These are phyloP conservation scores for Moringa oleifera DNA, from an alignment of 345 rosid species.

Conservation along the genomic window DNA sequence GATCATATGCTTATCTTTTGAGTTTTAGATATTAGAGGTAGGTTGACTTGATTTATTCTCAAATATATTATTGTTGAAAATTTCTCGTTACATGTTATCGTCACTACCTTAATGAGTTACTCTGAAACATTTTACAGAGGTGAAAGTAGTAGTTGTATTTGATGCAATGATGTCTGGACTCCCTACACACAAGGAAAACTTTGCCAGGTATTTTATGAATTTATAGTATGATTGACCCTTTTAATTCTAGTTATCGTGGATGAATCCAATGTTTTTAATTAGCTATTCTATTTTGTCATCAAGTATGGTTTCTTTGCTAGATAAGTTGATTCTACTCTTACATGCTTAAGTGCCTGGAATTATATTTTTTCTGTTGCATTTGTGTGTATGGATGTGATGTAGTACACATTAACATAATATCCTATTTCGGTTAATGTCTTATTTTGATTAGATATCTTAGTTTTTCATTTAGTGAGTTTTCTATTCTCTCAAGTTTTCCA, in stretches of 20 bases:
- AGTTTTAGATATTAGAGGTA: no score
- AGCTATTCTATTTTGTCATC: background rate
- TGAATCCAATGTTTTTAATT: background rate
- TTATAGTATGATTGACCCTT: background rate
- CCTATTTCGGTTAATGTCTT: no score
- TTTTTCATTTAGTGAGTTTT: no score
- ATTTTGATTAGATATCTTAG: no score
- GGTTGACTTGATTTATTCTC: no score
- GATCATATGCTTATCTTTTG: no score
- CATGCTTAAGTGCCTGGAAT: background rate
- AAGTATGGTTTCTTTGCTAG: background rate
- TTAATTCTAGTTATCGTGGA: no score
- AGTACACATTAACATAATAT: no score
- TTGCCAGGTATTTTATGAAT: conserved; percentile 38
- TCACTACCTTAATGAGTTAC: conserved; percentile 10
- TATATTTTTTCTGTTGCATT: no score
- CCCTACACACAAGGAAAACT: conserved; percentile 78
- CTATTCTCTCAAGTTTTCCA: no score
- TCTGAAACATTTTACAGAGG: conserved; percentile 49
- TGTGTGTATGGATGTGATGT: no score
- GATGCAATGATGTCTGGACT: conserved; percentile 97
- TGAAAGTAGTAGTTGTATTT: conserved; percentile 91
- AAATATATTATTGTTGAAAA: no score
- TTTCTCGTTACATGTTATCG: background rate
- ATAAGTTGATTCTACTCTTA: background rate